These are phyloP conservation scores for Sonneratia caseolaris DNA, from an alignment of 345 rosid genomes.

Conservation along the genomic window DNA sequence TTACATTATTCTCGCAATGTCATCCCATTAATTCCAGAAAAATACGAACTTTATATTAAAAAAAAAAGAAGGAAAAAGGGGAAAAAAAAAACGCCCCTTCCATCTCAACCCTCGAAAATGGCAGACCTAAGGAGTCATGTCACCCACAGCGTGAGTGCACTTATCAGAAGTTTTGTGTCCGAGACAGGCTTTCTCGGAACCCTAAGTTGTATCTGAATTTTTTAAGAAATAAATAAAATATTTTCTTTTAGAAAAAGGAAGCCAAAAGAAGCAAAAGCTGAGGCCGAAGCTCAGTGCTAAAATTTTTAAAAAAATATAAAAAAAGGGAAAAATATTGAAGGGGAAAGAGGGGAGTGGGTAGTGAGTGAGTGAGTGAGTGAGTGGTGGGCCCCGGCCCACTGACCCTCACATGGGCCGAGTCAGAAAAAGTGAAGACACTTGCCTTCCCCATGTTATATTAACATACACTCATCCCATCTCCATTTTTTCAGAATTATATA, in stretches of 20 bases:
- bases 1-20: no score
- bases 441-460: not conserved
- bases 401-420: slow-evolving; percentile 62
- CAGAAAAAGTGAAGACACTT: slow-evolving; percentile 49
- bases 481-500: not conserved
- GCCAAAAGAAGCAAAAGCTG: slow-evolving; percentile 8
- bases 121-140: not conserved
- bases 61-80: no score
- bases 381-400: slow-evolving; percentile 45
- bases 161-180: no score
- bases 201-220: not conserved
- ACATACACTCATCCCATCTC: no score
- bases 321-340: slow-evolving; percentile 30
- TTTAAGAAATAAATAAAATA: no score
- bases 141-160: not conserved
- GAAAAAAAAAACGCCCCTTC: not conserved
- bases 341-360: not conserved
- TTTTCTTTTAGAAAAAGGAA: not conserved
- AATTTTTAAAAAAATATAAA: no score
- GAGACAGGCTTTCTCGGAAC: no score
- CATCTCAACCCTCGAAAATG: not conserved
- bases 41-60: no score
- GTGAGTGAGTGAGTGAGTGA: not conserved
- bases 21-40: no score
- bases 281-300: not conserved